Conservation (phyloP, 2,329 filamentous ascomycete species). For the Fusarium sp. region DNA sequence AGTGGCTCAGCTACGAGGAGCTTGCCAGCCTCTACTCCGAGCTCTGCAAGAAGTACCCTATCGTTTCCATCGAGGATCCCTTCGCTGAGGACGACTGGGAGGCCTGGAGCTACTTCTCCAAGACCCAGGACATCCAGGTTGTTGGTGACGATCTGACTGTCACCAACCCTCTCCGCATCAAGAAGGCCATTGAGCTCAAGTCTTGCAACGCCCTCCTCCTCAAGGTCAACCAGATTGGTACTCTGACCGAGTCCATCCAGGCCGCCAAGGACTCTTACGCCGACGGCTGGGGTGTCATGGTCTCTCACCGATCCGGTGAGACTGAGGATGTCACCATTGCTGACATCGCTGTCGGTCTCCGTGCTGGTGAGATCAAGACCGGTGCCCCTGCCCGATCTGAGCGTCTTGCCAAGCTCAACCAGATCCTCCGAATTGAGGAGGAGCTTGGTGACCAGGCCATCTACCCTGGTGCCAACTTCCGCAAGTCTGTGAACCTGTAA, state of each 20-base stretch:
- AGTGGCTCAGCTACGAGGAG: conserved; percentile 99
- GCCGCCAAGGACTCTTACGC: conserved; percentile 98
- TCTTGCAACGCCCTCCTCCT: conserved; percentile 97
- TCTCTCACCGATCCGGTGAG: conserved; percentile 98
- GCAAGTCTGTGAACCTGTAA: conserved; percentile 90
- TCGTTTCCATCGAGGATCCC: conserved; percentile 98
- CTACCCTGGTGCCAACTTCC: conserved; percentile 94
- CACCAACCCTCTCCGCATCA: conserved; percentile 98
- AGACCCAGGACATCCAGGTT: conserved; percentile 98
- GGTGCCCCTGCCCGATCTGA: conserved; percentile 96
- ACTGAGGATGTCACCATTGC: conserved; percentile 99
- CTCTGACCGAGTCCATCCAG: conserved; percentile 98
- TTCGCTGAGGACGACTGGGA: conserved; percentile 99
- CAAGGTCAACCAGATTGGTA: conserved; percentile 99
- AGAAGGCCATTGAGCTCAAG: conserved; percentile 99
- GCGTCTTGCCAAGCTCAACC: conserved; percentile 99
- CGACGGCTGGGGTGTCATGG: conserved; percentile 98
- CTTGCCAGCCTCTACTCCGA: conserved; percentile 91
- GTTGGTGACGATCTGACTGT: conserved; percentile 99
- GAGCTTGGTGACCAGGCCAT: conserved; percentile 93
- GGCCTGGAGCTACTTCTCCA: conserved; percentile 99
- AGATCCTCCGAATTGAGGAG: conserved; percentile 99
- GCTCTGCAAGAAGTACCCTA: conserved; percentile 94
- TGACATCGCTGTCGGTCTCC: conserved; percentile 96
- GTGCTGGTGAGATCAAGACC: conserved; percentile 98